Evolutionary conservation across 768 basidiomycete genomes (phyloP), one percentile per base, ranked within the genome.

Genomic region (Xerocomus potaroensis): DNA sequence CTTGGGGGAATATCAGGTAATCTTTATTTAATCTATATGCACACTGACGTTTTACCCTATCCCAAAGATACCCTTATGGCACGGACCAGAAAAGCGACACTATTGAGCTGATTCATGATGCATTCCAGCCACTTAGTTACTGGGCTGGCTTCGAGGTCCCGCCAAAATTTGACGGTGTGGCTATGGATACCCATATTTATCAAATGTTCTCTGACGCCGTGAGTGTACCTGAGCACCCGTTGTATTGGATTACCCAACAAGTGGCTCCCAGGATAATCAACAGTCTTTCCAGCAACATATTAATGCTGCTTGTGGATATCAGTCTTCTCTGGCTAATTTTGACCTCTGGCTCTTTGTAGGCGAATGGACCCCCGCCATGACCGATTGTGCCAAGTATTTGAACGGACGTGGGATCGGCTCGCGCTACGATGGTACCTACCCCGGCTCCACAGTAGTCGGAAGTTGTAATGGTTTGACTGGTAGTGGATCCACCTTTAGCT

Each of bases 291-390:
- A 70, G 22, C 65, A 82, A 41, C 87, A 89, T 55, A 85, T 90
- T 32, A 51, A 66, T 39, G 59, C 72, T 3, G 85, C 83, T 4
- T 91, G 89, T 57, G 53, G 53, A 40, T 62, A 68, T 30, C 71
- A 67, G 11, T 65, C 70, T 9, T 56, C 68, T 1, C 72, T 91
- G 6, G 60, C 75, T 0, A 55, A 59, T 16, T 82, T 80, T 54
- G 73, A 78, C 31, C 75, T 93, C 22, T 91, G 89, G 91, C 74
- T 80, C 14, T 72, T 92, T 35, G 89, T 92, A 21, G 91, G 92
- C 33, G 92, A 96, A 69, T 96, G 88, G 83, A 81, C 86, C 1
- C 77, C 87, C 3, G 86, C 85, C 2, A 68, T 75, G 42, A 91
- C 79, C 7, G 90, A 90, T 58, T 89, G 88, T 53, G 66, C 66